Percentiles rank a stretch among this genome's conserved stretches.
phyloP scores from a whole-genome alignment of 352 stramenopile genomes.

The Globisporangium emineosum region DNA sequence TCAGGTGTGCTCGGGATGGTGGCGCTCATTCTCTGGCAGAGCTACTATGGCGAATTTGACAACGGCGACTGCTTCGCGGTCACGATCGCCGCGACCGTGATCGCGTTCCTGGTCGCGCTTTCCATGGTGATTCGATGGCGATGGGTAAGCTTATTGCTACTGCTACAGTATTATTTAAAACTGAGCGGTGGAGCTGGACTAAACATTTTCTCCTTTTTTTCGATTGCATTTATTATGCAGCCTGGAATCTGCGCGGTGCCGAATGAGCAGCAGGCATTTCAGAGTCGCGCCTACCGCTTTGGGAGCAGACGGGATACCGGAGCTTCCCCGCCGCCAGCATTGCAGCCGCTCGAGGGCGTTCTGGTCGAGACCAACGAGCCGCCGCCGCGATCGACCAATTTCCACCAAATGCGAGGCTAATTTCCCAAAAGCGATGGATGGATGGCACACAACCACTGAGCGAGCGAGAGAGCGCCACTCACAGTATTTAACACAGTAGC shows the following conservation, averaged over 20 bases:
- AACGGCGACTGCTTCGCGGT: constrained; percentile 77
- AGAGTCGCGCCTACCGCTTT: constrained; percentile 14
- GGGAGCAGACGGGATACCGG: neutral
- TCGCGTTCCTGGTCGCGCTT: constrained; percentile 59
- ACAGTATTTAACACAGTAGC: neutral
- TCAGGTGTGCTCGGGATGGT: constrained; percentile 42
- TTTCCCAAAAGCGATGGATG: neutral
- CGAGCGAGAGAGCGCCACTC: no score
- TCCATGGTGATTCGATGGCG: constrained; percentile 78
- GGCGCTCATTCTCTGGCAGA: constrained; percentile 57
- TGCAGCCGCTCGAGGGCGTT: constrained; percentile 11
- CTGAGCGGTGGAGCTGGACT: neutral
- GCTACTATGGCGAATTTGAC: constrained; percentile 46
- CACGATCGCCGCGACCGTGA: constrained; percentile 57
- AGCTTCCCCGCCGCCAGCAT: constrained; percentile 5
- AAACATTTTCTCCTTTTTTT: neutral
- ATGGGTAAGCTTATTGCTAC: constrained; percentile 32
- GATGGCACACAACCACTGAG: no score
- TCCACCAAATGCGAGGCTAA: constrained; percentile 16
- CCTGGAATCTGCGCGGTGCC: constrained; percentile 72
- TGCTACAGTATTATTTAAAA: constrained; percentile 1
- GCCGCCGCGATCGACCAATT: constrained; percentile 1
- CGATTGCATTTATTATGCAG: constrained; percentile 25
- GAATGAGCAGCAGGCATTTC: constrained; percentile 61
- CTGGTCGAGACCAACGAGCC: constrained; percentile 1